Conservation (phyloP, 1,139 yeast genomes). For the Pichia sp. region DNA sequence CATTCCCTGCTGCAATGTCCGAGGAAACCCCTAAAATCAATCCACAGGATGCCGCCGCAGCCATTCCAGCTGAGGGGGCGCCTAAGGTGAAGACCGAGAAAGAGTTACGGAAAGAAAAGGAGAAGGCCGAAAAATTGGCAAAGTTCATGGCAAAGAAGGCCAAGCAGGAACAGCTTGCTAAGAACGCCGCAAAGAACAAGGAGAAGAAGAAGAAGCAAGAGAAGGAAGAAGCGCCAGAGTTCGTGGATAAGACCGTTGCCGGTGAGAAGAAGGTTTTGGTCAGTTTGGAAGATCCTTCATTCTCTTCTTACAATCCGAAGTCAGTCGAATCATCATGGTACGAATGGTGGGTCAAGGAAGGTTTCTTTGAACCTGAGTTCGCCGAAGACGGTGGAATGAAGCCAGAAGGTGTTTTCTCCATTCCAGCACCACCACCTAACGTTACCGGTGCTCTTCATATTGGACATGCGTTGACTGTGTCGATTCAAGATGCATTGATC, state of each 20-base stretch:
- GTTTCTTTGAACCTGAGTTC: constrained; percentile 83
- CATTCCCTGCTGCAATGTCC: constrained; percentile 11
- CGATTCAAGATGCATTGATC: constrained; percentile 89
- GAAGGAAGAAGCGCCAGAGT: constrained; percentile 69
- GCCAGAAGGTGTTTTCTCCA: constrained; percentile 79
- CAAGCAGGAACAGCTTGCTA: constrained; percentile 53
- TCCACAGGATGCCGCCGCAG: constrained; percentile 4
- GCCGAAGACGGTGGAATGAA: constrained; percentile 67
- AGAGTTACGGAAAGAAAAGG: constrained; percentile 86
- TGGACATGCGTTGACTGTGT: constrained; percentile 95
- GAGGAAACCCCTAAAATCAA: constrained; percentile 6
- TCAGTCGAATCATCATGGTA: constrained; percentile 98
- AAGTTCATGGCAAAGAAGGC: constrained; percentile 92
- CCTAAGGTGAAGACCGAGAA: constrained; percentile 52
- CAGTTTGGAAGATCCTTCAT: constrained; percentile 84
- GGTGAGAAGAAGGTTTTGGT: constrained; percentile 89
- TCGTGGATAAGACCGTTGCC: constrained; percentile 71
- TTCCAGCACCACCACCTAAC: constrained; percentile 98
- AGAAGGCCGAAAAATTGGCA: constrained; percentile 95
- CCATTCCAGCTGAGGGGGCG: constrained; percentile 4
- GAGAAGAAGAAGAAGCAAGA: constrained; percentile 64
- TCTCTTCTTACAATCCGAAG: constrained; percentile 89
- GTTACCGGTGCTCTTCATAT: constrained; percentile 98
- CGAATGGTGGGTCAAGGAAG: constrained; percentile 92
- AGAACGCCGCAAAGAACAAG: constrained; percentile 36